A percentile compares a stretch with the other conserved stretches of the same genome.
These are phyloP conservation scores for Madurella mycetomatis DNA, from an alignment of 2,329 filamentous ascomycete species.

Conservation along the genomic window DNA sequence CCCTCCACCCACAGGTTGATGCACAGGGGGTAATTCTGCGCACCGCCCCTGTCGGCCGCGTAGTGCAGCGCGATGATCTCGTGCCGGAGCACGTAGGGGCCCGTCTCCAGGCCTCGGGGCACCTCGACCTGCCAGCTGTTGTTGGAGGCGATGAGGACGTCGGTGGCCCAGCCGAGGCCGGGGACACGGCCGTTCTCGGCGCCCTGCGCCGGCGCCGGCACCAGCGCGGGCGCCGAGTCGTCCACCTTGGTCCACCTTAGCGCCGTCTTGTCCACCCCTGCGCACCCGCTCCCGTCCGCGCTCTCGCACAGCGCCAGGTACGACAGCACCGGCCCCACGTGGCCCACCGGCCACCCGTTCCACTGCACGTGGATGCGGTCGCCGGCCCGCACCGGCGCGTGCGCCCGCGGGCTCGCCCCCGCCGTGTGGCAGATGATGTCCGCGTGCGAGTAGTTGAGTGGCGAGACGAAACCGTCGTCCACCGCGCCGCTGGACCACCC, in stretches of 20 bases:
- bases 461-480: conserved; percentile 51
- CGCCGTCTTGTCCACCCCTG: conserved; percentile 35
- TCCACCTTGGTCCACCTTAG: conserved; percentile 43
- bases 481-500: conserved; percentile 50
- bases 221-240: conserved; percentile 31
- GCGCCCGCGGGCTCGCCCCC: conserved; percentile 46
- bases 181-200: conserved; percentile 15
- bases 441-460: conserved; percentile 39
- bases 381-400: conserved; percentile 54
- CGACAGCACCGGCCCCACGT: conserved; percentile 40
- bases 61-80: conserved; percentile 43
- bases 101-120: conserved; percentile 38
- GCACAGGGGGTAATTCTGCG: conserved; percentile 33
- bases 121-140: conserved; percentile 47
- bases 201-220: conserved; percentile 23
- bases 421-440: conserved; percentile 61
- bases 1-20: conserved; percentile 29
- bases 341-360: conserved; percentile 56
- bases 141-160: conserved; percentile 49
- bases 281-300: conserved; percentile 34
- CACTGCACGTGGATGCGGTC: conserved; percentile 54
- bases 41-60: conserved; percentile 23
- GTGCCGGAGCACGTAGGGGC: conserved; percentile 51
- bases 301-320: conserved; percentile 36
- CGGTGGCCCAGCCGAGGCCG: conserved; percentile 36